A percentile compares a stretch with the other conserved stretches of the same genome.
Conservation (phyloP, 768 basidiomycete species). For the Suillus cothurnatus region DNA sequence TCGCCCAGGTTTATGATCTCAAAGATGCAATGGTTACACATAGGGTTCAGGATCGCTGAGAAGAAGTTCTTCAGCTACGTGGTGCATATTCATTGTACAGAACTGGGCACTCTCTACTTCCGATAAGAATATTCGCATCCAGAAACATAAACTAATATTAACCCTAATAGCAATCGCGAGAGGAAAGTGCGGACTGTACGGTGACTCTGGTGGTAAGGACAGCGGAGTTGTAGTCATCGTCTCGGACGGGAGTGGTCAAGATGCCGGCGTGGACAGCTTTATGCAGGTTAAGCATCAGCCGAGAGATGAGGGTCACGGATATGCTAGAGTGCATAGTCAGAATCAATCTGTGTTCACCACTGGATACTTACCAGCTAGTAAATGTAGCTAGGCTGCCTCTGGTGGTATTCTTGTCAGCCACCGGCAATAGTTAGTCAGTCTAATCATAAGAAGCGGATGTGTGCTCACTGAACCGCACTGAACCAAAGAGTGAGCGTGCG, state of each 20-base stretch:
- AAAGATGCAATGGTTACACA: constrained; percentile 25
- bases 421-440: neutral
- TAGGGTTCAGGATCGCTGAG: constrained; percentile 25
- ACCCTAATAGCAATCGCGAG: neutral
- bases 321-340: constrained; percentile 32
- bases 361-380: neutral
- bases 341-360: neutral
- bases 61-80: too few species aligned
- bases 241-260: neutral
- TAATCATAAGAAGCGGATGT: neutral
- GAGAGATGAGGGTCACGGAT: constrained; percentile 22
- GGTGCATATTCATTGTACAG: too few species aligned
- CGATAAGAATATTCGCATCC: too few species aligned
- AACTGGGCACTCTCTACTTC: too few species aligned
- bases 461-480: neutral
- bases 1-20: constrained; percentile 22
- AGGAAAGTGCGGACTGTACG: neutral
- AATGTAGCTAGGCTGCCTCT: neutral
- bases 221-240: neutral
- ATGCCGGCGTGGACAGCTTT: constrained; percentile 31
- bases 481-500: neutral
- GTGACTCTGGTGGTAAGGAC: too few species aligned
- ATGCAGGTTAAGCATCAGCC: constrained; percentile 58
- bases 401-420: neutral
- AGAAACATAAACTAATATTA: too few species aligned